These are phyloP conservation scores for Elaeis guineensis DNA, from an alignment of 176 grass and related monocot species.

Conservation along the genomic window DNA sequence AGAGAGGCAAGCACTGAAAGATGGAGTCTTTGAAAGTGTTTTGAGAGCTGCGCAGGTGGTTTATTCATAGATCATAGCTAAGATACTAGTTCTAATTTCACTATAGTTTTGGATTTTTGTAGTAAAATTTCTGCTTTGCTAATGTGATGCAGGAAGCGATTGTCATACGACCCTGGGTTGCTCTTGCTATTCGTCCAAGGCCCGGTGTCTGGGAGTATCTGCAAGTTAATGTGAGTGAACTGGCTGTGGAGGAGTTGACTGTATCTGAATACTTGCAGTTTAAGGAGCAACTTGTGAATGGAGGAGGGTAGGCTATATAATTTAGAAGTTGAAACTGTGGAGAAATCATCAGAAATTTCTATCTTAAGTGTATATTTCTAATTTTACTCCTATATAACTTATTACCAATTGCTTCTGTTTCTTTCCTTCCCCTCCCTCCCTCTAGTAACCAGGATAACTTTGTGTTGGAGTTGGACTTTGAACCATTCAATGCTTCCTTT, in stretches of 20 bases:
- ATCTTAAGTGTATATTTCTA: too few relatives aligned
- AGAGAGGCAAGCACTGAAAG: conserved; percentile 62
- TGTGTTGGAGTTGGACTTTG: conserved; percentile 12
- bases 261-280: conserved; percentile 90
- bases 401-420: not conserved
- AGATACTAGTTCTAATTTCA: not conserved
- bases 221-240: conserved; percentile 82
- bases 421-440: not conserved
- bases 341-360: too few relatives aligned
- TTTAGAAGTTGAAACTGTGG: too few relatives aligned
- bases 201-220: conserved; percentile 98
- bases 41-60: conserved; percentile 80
- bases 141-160: conserved; percentile 64
- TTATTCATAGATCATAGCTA: not conserved
- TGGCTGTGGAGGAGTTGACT: conserved; percentile 73
- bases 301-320: conserved; percentile 47
- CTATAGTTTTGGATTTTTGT: not conserved
- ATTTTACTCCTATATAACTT: too few relatives aligned
- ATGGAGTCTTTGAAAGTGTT: conserved; percentile 65
- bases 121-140: not conserved
- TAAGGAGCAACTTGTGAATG: conserved; percentile 88
- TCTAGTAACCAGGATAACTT: not conserved
- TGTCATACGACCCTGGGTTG: conserved; percentile 77
- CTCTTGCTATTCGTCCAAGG: conserved; percentile 89
- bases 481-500: conserved; percentile 19